These are phyloP conservation scores for Rhynchospora tenuis DNA, from an alignment of 176 grass and related monocot species.

Conservation along the genomic window DNA sequence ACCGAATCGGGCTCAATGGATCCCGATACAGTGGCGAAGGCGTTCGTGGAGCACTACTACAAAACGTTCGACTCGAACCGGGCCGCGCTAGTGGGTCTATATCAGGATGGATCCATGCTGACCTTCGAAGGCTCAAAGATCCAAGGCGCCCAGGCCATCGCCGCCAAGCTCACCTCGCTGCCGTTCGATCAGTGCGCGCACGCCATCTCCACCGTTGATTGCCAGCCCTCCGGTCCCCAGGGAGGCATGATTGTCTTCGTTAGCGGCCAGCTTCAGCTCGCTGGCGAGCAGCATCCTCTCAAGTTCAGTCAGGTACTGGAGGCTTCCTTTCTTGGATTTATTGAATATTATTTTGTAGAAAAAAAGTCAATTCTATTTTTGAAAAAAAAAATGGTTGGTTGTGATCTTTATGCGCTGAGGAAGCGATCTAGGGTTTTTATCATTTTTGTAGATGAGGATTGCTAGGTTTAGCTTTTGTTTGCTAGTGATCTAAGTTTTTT, in stretches of 20 bases:
- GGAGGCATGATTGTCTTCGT: constrained; percentile 84
- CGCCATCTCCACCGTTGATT: constrained; percentile 64
- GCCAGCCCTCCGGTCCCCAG: constrained; percentile 66
- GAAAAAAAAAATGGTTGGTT: not conserved
- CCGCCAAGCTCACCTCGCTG: constrained; percentile 53
- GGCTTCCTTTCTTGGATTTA: not conserved
- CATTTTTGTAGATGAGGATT: not conserved
- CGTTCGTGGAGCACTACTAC: constrained; percentile 90
- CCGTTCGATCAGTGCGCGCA: constrained; percentile 67
- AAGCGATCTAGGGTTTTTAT: constrained; percentile 9
- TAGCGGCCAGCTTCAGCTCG: constrained; percentile 47
- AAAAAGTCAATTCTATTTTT: too few species aligned
- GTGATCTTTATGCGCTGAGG: not conserved
- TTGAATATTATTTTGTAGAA: not conserved
- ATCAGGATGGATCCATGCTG: constrained; percentile 86
- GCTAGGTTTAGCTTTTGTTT: not conserved
- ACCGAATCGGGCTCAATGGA: constrained; percentile 40
- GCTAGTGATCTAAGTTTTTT: not conserved
- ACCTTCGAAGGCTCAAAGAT: constrained; percentile 66
- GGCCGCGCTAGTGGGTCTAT: constrained; percentile 35
- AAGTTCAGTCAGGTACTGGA: constrained; percentile 73
- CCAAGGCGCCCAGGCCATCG: constrained; percentile 40
- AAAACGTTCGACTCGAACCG: constrained; percentile 75
- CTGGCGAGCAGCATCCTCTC: constrained; percentile 47
- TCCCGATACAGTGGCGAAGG: constrained; percentile 64